Evolutionary conservation across 371 early-diverging fungal genomes (phyloP).

Genomic region (Batkoa obscura): DNA sequence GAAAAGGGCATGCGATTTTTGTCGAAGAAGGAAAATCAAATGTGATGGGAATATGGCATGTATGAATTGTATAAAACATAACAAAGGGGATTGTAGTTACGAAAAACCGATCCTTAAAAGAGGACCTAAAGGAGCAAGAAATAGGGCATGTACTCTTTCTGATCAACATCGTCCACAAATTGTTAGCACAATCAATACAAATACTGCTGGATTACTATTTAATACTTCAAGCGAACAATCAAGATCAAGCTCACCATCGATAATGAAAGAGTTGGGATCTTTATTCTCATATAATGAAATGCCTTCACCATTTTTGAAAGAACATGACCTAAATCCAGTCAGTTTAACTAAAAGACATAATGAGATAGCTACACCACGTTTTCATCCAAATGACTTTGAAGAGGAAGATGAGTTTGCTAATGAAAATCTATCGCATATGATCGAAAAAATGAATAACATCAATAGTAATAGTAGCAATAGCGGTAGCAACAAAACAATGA

Average conservation of each 20-base stretch:
- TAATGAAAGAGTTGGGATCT: neutral
- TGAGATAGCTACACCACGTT: no score
- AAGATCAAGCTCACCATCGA: neutral
- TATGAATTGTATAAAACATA: neutral
- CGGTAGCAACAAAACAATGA: neutral
- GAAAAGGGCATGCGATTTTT: conserved; percentile 4
- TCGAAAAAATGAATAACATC: neutral
- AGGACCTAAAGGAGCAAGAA: neutral
- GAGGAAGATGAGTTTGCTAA: neutral
- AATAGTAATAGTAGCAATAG: neutral
- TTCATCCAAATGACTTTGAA: neutral
- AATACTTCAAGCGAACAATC: neutral
- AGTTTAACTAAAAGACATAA: no score
- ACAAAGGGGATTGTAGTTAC: neutral
- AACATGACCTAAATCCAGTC: no score
- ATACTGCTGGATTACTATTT: neutral
- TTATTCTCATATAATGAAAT: neutral
- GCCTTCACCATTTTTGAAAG: neutral
- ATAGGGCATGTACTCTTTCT: neutral
- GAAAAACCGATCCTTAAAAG: neutral
- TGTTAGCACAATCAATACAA: neutral
- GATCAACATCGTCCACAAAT: neutral
- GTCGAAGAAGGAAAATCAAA: neutral
- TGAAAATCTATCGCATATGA: no score
- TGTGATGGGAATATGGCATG: neutral